Base-by-base conservation (phyloP, 371 early-diverging fungal genomes). In the Mucor sp. region DNA sequence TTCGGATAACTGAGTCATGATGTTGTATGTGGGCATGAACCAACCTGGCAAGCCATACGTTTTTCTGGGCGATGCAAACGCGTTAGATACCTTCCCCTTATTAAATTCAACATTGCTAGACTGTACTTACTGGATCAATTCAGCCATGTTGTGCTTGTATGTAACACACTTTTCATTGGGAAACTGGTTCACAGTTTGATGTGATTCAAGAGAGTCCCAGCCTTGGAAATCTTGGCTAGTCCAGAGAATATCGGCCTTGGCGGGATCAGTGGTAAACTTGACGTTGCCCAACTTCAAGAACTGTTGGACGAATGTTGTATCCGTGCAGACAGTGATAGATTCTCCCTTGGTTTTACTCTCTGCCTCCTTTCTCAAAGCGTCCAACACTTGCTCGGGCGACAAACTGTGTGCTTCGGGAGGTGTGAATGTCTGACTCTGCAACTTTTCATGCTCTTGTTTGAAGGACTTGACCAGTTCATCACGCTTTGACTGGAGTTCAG, bases 241-340 rank as follows among this genome's bases (percentile, higher is more conserved):
- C 87, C 87, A 87, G 19, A 87, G 68, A 47, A 87, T 75, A 60
- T 87, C 85, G 11, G 87, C 87, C 9, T 75, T 67, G 1, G 78
- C 76, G 43, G 71, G 70, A 5, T 78, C 70, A 19, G 79, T 74
- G 6, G 78, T 77, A n/a, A 87, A 75, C 23, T 74, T 79, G 23
- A 82, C 77, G 17, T 81, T 76, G 8, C 78, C 75, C n/a, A 84
- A 56, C 41, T 79, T 85, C 64, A 85, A 75, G 69, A 78, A 77
- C 37, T 79, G 78, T 8, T 79, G 77, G 17, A 87, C 79, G 76
- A 81, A 87, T 27, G 81, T 72, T 5, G 87, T 81, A 8, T 72
- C 68, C 19, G 68, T 72, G 55, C 62, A 65, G 3, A 72, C 68
- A n/a, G 41, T 21, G 7, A 68, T 30, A 0, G 63, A 3, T 1